Evolutionary conservation across 345 rosid species (phyloP).

Genomic region (Brassica juncea): DNA sequence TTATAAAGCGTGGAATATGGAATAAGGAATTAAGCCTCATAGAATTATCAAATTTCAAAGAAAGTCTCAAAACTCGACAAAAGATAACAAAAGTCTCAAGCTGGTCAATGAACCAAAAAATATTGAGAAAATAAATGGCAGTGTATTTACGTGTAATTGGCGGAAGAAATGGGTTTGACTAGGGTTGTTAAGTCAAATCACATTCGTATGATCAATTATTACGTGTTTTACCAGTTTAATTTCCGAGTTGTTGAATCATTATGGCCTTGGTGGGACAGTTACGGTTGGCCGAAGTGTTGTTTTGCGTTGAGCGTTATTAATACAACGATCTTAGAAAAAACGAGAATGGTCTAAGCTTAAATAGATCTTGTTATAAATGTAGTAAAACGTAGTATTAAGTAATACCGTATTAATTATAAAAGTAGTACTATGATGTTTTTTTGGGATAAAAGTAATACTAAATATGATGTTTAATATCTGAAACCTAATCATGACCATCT

Average conservation of each 20-base stretch:
- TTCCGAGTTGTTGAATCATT: constrained; percentile 8
- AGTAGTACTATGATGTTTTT: neutral
- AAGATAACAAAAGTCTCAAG: constrained; percentile 7
- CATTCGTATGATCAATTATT: constrained; percentile 25
- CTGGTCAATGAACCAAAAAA: constrained; percentile 30
- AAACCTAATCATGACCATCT: neutral
- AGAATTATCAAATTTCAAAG: constrained; percentile 12
- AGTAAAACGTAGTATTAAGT: neutral
- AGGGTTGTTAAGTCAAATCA: constrained; percentile 37
- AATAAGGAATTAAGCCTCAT: constrained; percentile 31
- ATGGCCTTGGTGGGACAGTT: constrained; percentile 5
- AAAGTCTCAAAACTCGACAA: constrained; percentile 13
- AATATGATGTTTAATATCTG: neutral
- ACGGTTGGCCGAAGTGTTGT: constrained; percentile 19
- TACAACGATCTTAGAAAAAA: neutral
- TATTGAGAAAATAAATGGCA: constrained; percentile 19
- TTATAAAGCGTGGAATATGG: constrained; percentile 34
- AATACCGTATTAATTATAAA: neutral
- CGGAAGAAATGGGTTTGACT: constrained; percentile 26
- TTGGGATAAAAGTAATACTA: no score
- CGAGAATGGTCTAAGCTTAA: neutral
- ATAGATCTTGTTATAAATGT: neutral
- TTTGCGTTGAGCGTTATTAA: constrained; percentile 25
- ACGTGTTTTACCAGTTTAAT: constrained; percentile 10
- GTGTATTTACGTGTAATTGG: constrained; percentile 26